Percentiles rank a stretch among this genome's conserved stretches.
These are phyloP conservation scores for Ostreobium quekettii DNA, from an alignment of 139 green algal genomes.

Conservation along the genomic window DNA sequence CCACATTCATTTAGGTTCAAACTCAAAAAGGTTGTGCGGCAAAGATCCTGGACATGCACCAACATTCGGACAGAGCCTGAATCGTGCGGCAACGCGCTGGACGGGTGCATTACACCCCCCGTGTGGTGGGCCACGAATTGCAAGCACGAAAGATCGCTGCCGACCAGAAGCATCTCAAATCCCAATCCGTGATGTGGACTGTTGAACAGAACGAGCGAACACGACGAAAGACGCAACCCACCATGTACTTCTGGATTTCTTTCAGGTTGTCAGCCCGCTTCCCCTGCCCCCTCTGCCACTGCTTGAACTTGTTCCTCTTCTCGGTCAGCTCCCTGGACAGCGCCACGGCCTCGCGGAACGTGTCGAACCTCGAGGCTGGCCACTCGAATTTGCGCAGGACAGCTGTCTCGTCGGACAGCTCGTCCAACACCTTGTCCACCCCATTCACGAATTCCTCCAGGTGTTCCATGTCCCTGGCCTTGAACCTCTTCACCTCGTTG, in stretches of 20 bases:
- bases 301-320: constrained; percentile 16
- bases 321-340: constrained; percentile 7
- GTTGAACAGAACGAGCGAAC: no score
- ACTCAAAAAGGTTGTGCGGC: no score
- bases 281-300: constrained; percentile 9
- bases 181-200: no score
- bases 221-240: no score
- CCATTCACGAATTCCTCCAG: constrained; percentile 17
- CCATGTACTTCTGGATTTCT: constrained; percentile 18
- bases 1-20: no score
- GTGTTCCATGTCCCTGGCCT: constrained; percentile 9
- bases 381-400: constrained; percentile 13
- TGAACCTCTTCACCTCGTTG: constrained; percentile 9
- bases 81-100: no score
- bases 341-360: constrained; percentile 1
- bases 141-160: no score
- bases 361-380: constrained; percentile 4
- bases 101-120: no score
- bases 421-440: constrained; percentile 9
- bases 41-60: no score
- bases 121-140: no score
- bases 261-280: constrained; percentile 3
- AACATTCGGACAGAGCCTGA: no score
- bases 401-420: constrained; percentile 17
- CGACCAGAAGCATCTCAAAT: no score